Evolutionary conservation across 176 grass and related monocot genomes (phyloP).

Genomic region (Guadua angustifolia): DNA sequence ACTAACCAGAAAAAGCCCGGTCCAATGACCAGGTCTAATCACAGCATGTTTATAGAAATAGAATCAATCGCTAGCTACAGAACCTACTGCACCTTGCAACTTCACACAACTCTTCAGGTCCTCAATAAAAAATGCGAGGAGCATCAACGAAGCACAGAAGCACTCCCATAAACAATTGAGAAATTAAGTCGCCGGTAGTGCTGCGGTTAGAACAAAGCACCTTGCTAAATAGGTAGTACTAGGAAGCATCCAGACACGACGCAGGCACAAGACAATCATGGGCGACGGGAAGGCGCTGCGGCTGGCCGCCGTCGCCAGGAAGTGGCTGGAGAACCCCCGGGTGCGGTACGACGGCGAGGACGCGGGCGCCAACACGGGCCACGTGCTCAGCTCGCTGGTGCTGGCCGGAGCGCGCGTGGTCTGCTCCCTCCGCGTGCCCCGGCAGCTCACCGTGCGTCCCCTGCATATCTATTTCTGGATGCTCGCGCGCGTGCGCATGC

Average conservation of each 20-base stretch:
- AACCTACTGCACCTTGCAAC: no score
- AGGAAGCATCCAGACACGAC: neutral
- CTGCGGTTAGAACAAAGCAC: no score
- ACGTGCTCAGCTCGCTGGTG: constrained; percentile 39
- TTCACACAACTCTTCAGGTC: no score
- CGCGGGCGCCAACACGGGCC: neutral
- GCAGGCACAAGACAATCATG: neutral
- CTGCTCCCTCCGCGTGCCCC: constrained; percentile 57
- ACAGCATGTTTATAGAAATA: no score
- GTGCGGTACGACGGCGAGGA: neutral
- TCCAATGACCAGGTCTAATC: no score
- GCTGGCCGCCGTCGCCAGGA: neutral
- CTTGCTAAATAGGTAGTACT: no score
- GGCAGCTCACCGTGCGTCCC: constrained; percentile 49
- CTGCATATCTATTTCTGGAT: neutral
- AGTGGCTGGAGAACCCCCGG: constrained; percentile 22
- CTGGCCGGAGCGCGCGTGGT: constrained; percentile 36
- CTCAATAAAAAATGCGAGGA: no score
- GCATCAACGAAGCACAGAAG: no score
- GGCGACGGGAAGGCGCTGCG: neutral
- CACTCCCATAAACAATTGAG: no score
- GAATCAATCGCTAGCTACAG: no score
- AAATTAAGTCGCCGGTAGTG: no score
- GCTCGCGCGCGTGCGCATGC: neutral
- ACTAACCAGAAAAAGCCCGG: no score